Conservation (phyloP, 768 basidiomycete genomes). For the Flagelloscypha sp. region DNA sequence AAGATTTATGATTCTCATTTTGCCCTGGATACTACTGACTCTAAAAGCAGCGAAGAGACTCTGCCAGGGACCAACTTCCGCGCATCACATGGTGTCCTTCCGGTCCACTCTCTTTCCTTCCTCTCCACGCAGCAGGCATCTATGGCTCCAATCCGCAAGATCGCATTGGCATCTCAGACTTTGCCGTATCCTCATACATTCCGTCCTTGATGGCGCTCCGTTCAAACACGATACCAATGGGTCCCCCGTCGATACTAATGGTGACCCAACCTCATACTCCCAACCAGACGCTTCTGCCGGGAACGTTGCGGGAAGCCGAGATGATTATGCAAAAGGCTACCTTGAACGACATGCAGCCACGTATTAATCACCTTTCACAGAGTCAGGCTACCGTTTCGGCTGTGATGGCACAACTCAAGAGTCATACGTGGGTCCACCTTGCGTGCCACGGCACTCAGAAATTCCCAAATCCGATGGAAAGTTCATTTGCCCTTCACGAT, state of each 20-base stretch:
- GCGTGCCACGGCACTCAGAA: constrained; percentile 22
- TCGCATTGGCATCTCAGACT: neutral
- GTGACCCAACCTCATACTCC: neutral
- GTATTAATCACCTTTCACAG: neutral
- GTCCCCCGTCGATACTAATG: neutral
- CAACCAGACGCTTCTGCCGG: neutral
- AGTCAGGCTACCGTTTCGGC: neutral
- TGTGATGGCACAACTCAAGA: neutral
- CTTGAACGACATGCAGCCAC: too few relatives aligned
- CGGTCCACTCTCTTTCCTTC: constrained; percentile 4
- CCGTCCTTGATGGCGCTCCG: constrained; percentile 1
- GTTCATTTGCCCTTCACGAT: constrained; percentile 17
- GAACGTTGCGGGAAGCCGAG: neutral
- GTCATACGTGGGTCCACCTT: constrained; percentile 17
- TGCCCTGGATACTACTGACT: too few relatives aligned
- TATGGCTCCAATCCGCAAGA: neutral
- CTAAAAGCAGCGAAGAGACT: too few relatives aligned
- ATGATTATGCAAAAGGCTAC: neutral
- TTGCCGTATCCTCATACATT: constrained; percentile 1
- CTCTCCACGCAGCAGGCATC: constrained; percentile 9
- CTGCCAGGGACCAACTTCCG: too few relatives aligned
- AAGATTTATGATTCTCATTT: too few relatives aligned
- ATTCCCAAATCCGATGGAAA: constrained; percentile 15
- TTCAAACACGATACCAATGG: neutral
- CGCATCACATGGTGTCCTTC: constrained; percentile 12